Evolutionary conservation across 2,329 filamentous ascomycete species (phyloP), one percentile per base, ranked within the genome.

Genomic region (Triangularia setosa): DNA sequence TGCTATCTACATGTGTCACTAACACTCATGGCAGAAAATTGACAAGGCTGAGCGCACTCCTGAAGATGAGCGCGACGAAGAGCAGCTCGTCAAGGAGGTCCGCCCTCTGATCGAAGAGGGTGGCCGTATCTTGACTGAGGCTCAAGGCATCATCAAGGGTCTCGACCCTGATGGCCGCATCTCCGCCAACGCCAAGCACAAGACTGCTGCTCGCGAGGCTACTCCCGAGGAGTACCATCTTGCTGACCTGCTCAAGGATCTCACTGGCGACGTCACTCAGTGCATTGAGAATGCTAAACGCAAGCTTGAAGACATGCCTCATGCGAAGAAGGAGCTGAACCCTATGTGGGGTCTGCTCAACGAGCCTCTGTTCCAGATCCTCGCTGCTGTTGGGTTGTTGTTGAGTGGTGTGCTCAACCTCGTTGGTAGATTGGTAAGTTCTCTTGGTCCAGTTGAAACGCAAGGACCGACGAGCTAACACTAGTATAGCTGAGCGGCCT

Each of bases 271-370:
- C 25, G 90, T 97, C 23, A 89, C 90, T 56, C 87, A 89, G 72
- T 92, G 89, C 24, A 94, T 97, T 70, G 93, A 97, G 73, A 88
- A 90, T 68, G 90, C 91, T 25, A 95, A 93, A 86, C 91, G 90
- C 80, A 97, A 91, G 81, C 90, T 97, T 66, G 87, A 90, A 73
- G 90, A 91, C 73, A 95, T 97, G 91, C 93, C 93, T 5, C 90
- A 96, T 70, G 93, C 92, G 53, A 96, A 97, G 89, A 94, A 96
- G 84, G 89, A 94, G 81, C 84, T 97, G 66, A 97, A 94, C 80
- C 93, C 93, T 11, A 86, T 97, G 28, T 96, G 93, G 92, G 87
- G 82, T 28, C 81, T 97, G 58, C 81, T 95, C 14, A 87, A 87
- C 35, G 92, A 97, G 82, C 93, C 93, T 11, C 81, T 97, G 23